Evolutionary conservation across 108 stramenopile genomes (phyloP).

Genomic region (Cyclotella cryptica): DNA sequence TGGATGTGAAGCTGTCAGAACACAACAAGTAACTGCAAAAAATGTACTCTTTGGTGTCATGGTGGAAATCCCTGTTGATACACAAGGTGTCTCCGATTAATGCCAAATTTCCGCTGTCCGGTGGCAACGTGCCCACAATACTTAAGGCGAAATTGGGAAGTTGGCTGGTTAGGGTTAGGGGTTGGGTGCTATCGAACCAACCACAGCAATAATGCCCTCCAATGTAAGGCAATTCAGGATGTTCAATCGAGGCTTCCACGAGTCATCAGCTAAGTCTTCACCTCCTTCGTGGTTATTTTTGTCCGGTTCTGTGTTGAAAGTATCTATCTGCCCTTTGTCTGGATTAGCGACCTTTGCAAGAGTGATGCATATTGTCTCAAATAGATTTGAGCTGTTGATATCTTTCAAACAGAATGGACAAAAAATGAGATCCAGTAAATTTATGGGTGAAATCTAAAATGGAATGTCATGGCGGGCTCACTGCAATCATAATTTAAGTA

Average conservation of each 20-base stretch:
- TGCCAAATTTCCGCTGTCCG: conserved; percentile 50
- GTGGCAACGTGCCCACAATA: neutral
- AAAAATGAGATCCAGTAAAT: neutral
- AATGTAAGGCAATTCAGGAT: conserved; percentile 84
- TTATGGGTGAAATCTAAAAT: too few relatives aligned
- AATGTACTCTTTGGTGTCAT: conserved; percentile 34
- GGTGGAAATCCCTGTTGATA: conserved; percentile 8
- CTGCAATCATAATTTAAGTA: conserved; percentile 99
- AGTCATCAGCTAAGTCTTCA: conserved; percentile 28
- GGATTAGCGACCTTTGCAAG: conserved; percentile 71
- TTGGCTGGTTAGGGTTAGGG: too few relatives aligned
- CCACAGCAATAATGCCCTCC: conserved; percentile 89
- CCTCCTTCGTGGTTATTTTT: conserved; percentile 21
- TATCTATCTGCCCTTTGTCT: neutral
- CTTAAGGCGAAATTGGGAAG: conserved; percentile 5
- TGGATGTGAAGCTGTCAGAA: conserved; percentile 11
- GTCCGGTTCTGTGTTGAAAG: conserved; percentile 1
- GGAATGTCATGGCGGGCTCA: too few relatives aligned
- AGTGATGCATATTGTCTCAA: conserved; percentile 79
- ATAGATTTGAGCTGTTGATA: conserved; percentile 95
- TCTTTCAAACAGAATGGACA: neutral
- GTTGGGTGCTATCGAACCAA: conserved; percentile 90
- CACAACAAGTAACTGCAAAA: conserved; percentile 30
- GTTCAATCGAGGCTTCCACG: conserved; percentile 57
- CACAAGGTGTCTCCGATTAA: conserved; percentile 28